Evolutionary conservation across 2,329 filamentous ascomycete genomes (phyloP).

Genomic region (Talaromyces atroroseus): DNA sequence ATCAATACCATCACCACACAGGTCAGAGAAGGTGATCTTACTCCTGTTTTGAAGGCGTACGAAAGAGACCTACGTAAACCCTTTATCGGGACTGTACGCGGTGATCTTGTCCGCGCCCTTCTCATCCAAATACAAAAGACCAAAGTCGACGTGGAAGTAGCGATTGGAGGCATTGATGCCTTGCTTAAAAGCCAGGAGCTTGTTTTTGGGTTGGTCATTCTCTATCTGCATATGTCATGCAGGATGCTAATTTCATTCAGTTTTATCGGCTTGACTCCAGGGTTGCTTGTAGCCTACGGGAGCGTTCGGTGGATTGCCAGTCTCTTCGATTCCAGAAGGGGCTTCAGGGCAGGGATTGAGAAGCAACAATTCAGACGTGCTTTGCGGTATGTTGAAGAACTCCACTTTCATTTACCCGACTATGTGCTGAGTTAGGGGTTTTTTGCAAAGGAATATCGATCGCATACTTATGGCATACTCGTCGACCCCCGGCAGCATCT

Average conservation of each 20-base stretch:
- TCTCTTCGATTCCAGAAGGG: slow-evolving; percentile 64
- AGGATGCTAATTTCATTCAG: slow-evolving; percentile 33
- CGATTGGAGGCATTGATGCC: slow-evolving; percentile 90
- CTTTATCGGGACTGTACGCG: slow-evolving; percentile 73
- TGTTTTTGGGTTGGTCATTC: slow-evolving; percentile 63
- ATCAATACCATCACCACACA: slow-evolving; percentile 69
- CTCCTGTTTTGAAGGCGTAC: slow-evolving; percentile 83
- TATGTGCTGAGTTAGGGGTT: neutral
- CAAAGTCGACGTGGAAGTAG: slow-evolving; percentile 95
- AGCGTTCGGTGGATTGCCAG: slow-evolving; percentile 65
- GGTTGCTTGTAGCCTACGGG: slow-evolving; percentile 79
- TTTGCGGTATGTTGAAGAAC: slow-evolving; percentile 50
- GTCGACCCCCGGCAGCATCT: slow-evolving; percentile 65
- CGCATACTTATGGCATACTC: slow-evolving; percentile 66
- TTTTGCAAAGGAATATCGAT: slow-evolving; percentile 63
- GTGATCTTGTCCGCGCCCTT: slow-evolving; percentile 82
- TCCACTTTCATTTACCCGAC: neutral
- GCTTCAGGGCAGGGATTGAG: slow-evolving; percentile 59
- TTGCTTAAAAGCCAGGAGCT: slow-evolving; percentile 93
- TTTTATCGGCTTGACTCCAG: slow-evolving; percentile 91
- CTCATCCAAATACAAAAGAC: slow-evolving; percentile 98
- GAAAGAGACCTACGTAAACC: slow-evolving; percentile 81
- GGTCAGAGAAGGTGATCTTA: slow-evolving; percentile 87
- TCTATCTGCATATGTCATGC: neutral
- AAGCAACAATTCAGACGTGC: slow-evolving; percentile 69